Percentiles rank a stretch among this genome's conserved stretches.
These are phyloP conservation scores for Globisporangium solare DNA, from an alignment of 352 stramenopile genomes.

Conservation along the genomic window DNA sequence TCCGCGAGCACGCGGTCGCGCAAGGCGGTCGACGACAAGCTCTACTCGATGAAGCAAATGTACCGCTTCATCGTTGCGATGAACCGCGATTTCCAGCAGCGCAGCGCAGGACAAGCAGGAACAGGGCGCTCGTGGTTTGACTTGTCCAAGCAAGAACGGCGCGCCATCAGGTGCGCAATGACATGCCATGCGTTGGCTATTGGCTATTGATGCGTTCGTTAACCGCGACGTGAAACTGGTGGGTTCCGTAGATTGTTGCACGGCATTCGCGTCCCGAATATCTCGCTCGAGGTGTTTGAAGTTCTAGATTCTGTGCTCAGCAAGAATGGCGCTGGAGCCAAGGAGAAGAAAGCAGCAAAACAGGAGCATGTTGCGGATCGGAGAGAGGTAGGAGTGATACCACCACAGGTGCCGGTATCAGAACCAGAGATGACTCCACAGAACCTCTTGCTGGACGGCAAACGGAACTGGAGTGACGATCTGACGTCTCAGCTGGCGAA, in stretches of 20 bases:
- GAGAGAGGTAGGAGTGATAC: not conserved
- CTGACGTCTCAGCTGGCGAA: constrained; percentile 55
- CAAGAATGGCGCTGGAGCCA: not conserved
- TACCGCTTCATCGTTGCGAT: constrained; percentile 66
- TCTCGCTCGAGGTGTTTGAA: constrained; percentile 47
- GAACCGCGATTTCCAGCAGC: constrained; percentile 38
- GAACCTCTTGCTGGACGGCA: not conserved
- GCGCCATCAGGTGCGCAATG: constrained; percentile 27
- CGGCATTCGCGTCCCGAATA: constrained; percentile 52
- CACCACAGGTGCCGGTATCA: not conserved
- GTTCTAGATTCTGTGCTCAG: constrained; percentile 54
- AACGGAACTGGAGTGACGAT: constrained; percentile 25
- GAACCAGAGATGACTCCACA: not conserved
- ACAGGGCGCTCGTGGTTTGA: constrained; percentile 48
- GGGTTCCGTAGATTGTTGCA: constrained; percentile 26
- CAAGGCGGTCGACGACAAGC: constrained; percentile 63
- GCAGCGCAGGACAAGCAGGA: constrained; percentile 5
- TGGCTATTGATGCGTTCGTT: not conserved
- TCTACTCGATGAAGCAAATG: constrained; percentile 71
- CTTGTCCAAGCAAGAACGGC: constrained; percentile 47
- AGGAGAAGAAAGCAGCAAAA: not conserved
- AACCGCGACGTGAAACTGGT: not conserved
- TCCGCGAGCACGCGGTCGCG: constrained; percentile 24
- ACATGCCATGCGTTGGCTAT: not conserved
- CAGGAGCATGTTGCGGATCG: not conserved